Percentiles rank a stretch among this genome's conserved stretches.
Conservation (phyloP, 2,329 filamentous ascomycete genomes). For the Beauveria bassiana region DNA sequence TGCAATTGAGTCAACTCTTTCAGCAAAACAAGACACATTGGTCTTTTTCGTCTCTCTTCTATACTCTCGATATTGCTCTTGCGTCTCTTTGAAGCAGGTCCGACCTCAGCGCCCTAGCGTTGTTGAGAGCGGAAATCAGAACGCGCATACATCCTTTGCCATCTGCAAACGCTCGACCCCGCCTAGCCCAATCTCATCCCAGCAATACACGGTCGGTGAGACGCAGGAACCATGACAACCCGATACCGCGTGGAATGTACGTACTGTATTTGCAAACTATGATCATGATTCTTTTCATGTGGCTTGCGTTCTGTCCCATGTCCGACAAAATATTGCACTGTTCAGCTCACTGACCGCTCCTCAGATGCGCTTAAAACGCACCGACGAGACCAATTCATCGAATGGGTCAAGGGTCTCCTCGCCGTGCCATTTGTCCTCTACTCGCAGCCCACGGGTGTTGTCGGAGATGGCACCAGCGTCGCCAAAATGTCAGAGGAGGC, state of each 20-base stretch:
- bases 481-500: constrained; percentile 70
- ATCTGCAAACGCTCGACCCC: constrained; percentile 4
- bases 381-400: constrained; percentile 80
- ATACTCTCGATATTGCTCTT: not conserved
- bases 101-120: too few species aligned
- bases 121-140: not conserved
- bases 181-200: not conserved
- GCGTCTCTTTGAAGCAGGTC: not conserved
- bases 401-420: constrained; percentile 94
- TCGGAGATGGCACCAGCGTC: constrained; percentile 61
- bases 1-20: not conserved
- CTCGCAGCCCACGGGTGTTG: constrained; percentile 84
- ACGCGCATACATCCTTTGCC: too few species aligned
- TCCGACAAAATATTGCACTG: too few species aligned
- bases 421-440: constrained; percentile 95
- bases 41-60: not conserved
- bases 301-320: not conserved
- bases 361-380: constrained; percentile 69
- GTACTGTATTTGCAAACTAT: constrained; percentile 21
- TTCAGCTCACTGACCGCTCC: constrained; percentile 1
- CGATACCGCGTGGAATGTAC: constrained; percentile 68
- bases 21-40: not conserved
- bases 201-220: not conserved
- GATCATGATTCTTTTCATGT: not conserved
- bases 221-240: constrained; percentile 43